Conservation (phyloP, 2,329 filamentous ascomycete species). For the Fusarium subglutinans region DNA sequence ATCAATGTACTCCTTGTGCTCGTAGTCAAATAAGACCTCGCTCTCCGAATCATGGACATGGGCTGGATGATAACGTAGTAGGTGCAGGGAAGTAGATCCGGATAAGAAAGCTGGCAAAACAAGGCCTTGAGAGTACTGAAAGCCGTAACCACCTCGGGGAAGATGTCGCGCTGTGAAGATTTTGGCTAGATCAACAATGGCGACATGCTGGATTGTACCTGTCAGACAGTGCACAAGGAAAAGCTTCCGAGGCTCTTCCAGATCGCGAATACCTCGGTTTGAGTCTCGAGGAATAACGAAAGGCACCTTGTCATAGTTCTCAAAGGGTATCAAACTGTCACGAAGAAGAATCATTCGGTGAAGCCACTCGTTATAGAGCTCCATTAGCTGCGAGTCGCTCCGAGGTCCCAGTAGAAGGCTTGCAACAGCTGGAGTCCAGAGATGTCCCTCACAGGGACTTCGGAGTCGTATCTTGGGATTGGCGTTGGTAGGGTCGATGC, state of each 20-base stretch:
- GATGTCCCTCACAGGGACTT: neutral
- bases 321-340: neutral
- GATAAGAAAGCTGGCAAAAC: neutral
- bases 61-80: neutral
- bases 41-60: neutral
- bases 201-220: neutral
- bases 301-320: neutral
- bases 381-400: neutral
- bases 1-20: neutral
- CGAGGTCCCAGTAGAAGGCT: neutral
- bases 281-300: neutral
- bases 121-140: neutral
- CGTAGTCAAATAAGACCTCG: neutral
- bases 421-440: neutral
- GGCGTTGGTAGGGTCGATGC: neutral
- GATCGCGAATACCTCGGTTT: neutral
- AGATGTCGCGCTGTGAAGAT: neutral
- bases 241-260: neutral
- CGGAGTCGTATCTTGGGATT: neutral
- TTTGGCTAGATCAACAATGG: neutral
- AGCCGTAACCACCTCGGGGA: neutral
- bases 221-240: neutral
- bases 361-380: neutral
- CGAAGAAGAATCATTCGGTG: neutral
- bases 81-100: neutral